Percentiles rank a stretch among this genome's conserved stretches.
Conservation (phyloP, 1,139 yeast genomes). For the Yamadazyma atmosphaerica region DNA sequence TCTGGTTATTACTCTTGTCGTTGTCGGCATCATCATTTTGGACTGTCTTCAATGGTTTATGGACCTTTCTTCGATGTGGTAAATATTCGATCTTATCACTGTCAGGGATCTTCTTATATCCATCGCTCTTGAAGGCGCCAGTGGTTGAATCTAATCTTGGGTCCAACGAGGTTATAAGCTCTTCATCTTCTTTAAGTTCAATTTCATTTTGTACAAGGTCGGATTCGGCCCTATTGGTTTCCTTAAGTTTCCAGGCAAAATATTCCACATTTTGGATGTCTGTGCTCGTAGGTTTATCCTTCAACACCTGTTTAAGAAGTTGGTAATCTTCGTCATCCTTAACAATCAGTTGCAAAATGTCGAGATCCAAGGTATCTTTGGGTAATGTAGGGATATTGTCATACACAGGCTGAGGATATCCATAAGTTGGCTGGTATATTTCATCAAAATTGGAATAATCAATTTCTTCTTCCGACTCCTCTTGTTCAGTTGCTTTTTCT, state of each 20-base stretch:
- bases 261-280: conserved; percentile 47
- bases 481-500: conserved; percentile 12
- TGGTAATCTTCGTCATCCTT: conserved; percentile 75
- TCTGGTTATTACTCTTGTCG: conserved; percentile 23
- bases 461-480: conserved; percentile 12
- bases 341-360: conserved; percentile 52
- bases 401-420: conserved; percentile 51
- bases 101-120: conserved; percentile 74
- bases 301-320: conserved; percentile 49
- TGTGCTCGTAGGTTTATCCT: conserved; percentile 20
- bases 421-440: conserved; percentile 46
- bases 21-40: conserved; percentile 56
- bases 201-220: conserved; percentile 24
- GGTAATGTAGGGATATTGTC: conserved; percentile 35
- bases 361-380: conserved; percentile 39
- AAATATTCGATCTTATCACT: conserved; percentile 71
- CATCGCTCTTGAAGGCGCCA: conserved; percentile 74
- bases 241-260: conserved; percentile 69
- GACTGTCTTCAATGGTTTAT: conserved; percentile 56
- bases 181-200: conserved; percentile 20
- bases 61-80: conserved; percentile 66
- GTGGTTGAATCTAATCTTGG: conserved; percentile 44
- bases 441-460: conserved; percentile 27
- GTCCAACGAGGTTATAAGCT: conserved; percentile 26
- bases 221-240: conserved; percentile 21